These are phyloP conservation scores for Rosa rugosa DNA, from an alignment of 306 rosid genomes.

Conservation along the genomic window DNA sequence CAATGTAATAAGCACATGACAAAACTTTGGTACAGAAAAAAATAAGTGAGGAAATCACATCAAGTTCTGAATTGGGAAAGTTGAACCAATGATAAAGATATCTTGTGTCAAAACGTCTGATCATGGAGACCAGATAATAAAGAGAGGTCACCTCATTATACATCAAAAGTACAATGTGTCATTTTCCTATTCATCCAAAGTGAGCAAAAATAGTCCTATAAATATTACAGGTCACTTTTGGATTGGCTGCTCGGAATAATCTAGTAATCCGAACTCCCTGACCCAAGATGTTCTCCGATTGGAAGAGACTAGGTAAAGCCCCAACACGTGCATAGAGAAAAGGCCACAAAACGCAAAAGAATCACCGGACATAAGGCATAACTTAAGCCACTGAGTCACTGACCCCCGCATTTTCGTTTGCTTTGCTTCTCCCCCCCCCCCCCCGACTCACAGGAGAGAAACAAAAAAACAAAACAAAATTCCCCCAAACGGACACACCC, in stretches of 20 bases:
- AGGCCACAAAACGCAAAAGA: not conserved
- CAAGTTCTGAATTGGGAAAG: too few species aligned
- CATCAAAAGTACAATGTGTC: too few species aligned
- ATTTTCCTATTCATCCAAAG: not conserved
- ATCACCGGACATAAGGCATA: not conserved
- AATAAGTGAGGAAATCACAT: too few species aligned
- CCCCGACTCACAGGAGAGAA: not conserved
- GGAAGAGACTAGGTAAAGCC: not conserved
- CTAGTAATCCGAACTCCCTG: not conserved
- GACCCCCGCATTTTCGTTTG: not conserved
- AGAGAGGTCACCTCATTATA: too few species aligned
- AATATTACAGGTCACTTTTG: not conserved
- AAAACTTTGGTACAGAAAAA: too few species aligned
- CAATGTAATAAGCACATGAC: too few species aligned
- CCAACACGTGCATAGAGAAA: constrained; percentile 15
- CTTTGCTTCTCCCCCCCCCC: not conserved
- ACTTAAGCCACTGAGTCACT: not conserved
- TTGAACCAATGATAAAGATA: too few species aligned
- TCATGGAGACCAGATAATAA: too few species aligned
- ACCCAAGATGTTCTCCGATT: not conserved
- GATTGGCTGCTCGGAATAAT: not conserved
- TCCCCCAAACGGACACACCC: not conserved
- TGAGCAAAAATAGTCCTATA: too few species aligned
- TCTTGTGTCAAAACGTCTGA: too few species aligned
- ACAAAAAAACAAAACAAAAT: constrained; percentile 4